Percentiles rank a stretch among this genome's conserved stretches.
These are phyloP conservation scores for Neopestalotiopsis clavispora DNA, from an alignment of 2,329 filamentous ascomycete genomes.

Conservation along the genomic window DNA sequence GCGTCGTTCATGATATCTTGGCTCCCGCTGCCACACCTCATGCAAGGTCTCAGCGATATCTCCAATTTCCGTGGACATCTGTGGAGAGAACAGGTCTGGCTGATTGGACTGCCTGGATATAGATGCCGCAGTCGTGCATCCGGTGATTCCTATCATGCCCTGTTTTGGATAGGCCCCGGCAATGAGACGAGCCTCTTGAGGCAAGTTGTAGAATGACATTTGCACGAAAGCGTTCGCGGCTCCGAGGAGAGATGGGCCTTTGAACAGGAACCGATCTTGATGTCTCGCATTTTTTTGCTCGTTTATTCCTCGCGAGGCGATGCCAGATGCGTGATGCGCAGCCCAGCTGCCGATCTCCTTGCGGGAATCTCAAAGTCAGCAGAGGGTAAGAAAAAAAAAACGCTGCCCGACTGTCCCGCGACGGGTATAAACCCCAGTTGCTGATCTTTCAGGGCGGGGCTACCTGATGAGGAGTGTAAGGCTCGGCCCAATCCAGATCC, in stretches of 20 bases:
- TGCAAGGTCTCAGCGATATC: constrained; percentile 8
- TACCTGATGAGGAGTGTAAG: not conserved
- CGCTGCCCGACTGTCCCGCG: not conserved
- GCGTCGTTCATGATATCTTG: constrained; percentile 6
- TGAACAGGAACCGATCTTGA: not conserved
- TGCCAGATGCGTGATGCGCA: not conserved
- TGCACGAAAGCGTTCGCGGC: constrained; percentile 13
- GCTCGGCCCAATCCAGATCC: not conserved
- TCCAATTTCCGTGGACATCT: not conserved
- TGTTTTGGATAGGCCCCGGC: constrained; percentile 11
- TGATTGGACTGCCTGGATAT: constrained; percentile 3
- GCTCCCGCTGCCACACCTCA: not conserved
- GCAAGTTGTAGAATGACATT: constrained; percentile 6
- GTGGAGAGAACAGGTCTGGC: not conserved
- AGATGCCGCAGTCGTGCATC: constrained; percentile 5
- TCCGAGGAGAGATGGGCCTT: not conserved
- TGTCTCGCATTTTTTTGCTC: not conserved
- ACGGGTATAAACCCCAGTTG: not conserved
- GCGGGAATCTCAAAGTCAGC: not conserved
- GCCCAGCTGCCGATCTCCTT: not conserved
- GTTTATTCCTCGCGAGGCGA: not conserved
- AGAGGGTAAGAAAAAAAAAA: not conserved
- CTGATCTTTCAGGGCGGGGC: not conserved
- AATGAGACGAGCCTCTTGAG: constrained; percentile 7
- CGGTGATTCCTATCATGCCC: constrained; percentile 11